Evolutionary conservation across 1,284 basidiomycete genomes (phyloP).

Genomic region (Tausonia pullulans): DNA sequence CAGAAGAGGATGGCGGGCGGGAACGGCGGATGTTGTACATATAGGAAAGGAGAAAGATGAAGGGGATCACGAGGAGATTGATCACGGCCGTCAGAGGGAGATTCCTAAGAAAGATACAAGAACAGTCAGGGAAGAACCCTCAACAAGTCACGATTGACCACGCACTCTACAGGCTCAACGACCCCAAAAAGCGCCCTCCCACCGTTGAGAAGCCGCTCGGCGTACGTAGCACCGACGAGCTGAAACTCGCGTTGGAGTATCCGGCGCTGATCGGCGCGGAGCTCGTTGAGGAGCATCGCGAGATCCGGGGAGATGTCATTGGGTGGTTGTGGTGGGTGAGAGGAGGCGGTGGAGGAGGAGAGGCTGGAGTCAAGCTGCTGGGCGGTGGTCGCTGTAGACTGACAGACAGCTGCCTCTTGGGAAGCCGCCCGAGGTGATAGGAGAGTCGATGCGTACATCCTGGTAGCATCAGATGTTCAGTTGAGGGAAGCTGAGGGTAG

Average conservation of each 20-base stretch:
- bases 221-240: constrained; percentile 4
- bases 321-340: not conserved
- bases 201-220: constrained; percentile 8
- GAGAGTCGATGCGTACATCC: too few relatives aligned
- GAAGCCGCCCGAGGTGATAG: too few relatives aligned
- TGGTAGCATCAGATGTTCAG: too few relatives aligned
- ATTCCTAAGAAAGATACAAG: not conserved
- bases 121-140: not conserved
- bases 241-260: constrained; percentile 13
- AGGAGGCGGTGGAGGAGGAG: not conserved
- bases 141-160: not conserved
- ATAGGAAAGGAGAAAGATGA: constrained; percentile 11
- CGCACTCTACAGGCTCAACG: constrained; percentile 10
- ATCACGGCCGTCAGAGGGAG: constrained; percentile 10
- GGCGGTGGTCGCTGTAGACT: not conserved
- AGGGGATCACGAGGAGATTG: constrained; percentile 13
- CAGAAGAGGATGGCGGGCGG: not conserved
- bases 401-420: not conserved
- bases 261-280: constrained; percentile 12
- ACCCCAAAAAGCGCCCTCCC: constrained; percentile 7
- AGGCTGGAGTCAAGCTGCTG: not conserved
- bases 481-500: too few relatives aligned
- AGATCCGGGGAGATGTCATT: constrained; percentile 14
- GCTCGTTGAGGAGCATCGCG: constrained; percentile 11
- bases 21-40: not conserved